A percentile compares a stretch with the other conserved stretches of the same genome.
Evolutionary conservation across 306 rosid genomes (phyloP).

Genomic region (Canavalia ensiformis): DNA sequence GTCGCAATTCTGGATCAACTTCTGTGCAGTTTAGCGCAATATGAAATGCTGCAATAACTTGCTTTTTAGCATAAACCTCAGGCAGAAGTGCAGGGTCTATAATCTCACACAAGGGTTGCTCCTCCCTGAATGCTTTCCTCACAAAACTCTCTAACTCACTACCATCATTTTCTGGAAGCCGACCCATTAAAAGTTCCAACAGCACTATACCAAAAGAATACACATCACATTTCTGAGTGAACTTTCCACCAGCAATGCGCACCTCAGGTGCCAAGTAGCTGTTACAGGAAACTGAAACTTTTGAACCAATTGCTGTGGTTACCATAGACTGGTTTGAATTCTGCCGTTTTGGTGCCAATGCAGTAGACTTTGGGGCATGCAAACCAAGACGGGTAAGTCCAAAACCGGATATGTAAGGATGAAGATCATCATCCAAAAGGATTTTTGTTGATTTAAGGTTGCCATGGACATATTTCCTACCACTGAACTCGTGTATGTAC

Average conservation of each 20-base stretch:
- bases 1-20: conserved; percentile 76
- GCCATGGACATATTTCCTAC: conserved; percentile 77
- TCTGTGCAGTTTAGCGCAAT: conserved; percentile 83
- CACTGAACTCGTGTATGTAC: conserved; percentile 72
- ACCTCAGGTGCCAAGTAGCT: conserved; percentile 74
- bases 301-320: conserved; percentile 54
- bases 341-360: conserved; percentile 55
- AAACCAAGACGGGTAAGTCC: conserved; percentile 69
- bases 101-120: conserved; percentile 69
- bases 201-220: conserved; percentile 76
- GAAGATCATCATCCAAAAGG: conserved; percentile 71
- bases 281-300: conserved; percentile 54
- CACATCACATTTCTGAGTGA: conserved; percentile 83
- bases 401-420: conserved; percentile 74
- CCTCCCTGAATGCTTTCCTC: conserved; percentile 68
- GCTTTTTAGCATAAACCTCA: conserved; percentile 73
- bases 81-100: conserved; percentile 73
- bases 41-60: conserved; percentile 71
- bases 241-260: conserved; percentile 62
- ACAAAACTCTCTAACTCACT: conserved; percentile 67
- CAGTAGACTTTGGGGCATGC: conserved; percentile 51
- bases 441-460: conserved; percentile 77
- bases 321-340: conserved; percentile 50
- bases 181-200: conserved; percentile 69
- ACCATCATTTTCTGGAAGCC: conserved; percentile 64